Conservation (phyloP, 805 yeast species). For the Middelhovenomyces tepae region DNA sequence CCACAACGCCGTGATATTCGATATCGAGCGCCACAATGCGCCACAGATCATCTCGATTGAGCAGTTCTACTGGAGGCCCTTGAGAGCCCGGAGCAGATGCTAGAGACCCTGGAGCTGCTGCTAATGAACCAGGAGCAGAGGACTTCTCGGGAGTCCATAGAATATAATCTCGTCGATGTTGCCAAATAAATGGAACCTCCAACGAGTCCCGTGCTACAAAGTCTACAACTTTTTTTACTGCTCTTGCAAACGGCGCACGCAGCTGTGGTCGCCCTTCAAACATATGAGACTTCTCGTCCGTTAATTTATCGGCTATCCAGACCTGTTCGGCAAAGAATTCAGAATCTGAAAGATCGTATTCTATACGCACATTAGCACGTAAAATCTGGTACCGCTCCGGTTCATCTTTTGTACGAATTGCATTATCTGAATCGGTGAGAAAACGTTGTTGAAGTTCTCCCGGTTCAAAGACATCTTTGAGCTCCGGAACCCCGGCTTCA, state of each 20-base stretch:
- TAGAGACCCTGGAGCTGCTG: neutral
- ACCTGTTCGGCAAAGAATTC: constrained; percentile 65
- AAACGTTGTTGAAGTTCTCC: constrained; percentile 84
- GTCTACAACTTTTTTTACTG: constrained; percentile 63
- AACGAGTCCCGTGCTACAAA: constrained; percentile 67
- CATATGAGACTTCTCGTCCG: constrained; percentile 44
- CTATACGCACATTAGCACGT: constrained; percentile 57
- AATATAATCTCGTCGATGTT: constrained; percentile 86
- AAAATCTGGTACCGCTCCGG: constrained; percentile 88
- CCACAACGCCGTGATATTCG: constrained; percentile 77
- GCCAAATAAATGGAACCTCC: constrained; percentile 94
- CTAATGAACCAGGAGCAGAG: constrained; percentile 14
- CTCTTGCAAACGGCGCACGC: constrained; percentile 40
- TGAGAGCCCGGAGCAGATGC: constrained; percentile 16
- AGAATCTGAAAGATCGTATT: constrained; percentile 53
- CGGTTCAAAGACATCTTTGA: constrained; percentile 90
- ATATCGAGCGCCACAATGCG: constrained; percentile 76
- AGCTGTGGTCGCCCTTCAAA: constrained; percentile 31
- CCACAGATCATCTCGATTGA: constrained; percentile 82
- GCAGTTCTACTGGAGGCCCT: constrained; percentile 19
- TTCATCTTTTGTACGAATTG: constrained; percentile 73
- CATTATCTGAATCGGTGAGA: constrained; percentile 87
- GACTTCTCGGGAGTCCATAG: constrained; percentile 44
- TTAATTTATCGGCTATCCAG: constrained; percentile 69
- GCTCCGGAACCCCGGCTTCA: constrained; percentile 40